These are phyloP conservation scores for Zygotorulaspora chibaensis DNA, from an alignment of 805 yeast genomes.

Conservation along the genomic window DNA sequence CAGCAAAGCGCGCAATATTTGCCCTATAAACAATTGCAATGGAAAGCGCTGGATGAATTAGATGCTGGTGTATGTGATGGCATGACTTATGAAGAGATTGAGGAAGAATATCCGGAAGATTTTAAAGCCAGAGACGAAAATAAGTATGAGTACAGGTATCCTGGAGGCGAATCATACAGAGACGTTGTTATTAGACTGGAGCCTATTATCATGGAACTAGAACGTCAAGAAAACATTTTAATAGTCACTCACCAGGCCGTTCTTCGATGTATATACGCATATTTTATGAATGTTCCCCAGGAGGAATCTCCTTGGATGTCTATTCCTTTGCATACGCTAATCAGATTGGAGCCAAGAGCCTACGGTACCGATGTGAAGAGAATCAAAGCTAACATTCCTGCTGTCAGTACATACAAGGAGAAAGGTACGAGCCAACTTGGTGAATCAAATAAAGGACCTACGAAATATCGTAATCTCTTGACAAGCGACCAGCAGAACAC, in stretches of 20 bases:
- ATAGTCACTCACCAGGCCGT: conserved; percentile 98
- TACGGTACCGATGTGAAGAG: conserved; percentile 83
- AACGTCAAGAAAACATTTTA: conserved; percentile 91
- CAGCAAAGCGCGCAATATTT: conserved; percentile 85
- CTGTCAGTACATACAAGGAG: conserved; percentile 93
- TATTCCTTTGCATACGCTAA: conserved; percentile 92
- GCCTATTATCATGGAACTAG: conserved; percentile 97
- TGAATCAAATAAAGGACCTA: conserved; percentile 26
- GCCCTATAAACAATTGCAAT: conserved; percentile 76
- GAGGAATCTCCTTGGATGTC: conserved; percentile 99
- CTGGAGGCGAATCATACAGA: conserved; percentile 96
- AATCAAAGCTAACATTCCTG: conserved; percentile 94
- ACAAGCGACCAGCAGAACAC: conserved; percentile 7
- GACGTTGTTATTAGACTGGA: conserved; percentile 93
- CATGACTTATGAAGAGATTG: conserved; percentile 91
- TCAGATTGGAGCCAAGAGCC: conserved; percentile 92
- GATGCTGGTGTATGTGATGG: conserved; percentile 99
- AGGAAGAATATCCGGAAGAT: conserved; percentile 81
- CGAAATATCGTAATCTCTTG: conserved; percentile 21
- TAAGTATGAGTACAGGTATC: conserved; percentile 90
- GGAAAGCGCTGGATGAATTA: conserved; percentile 96
- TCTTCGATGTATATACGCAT: conserved; percentile 91
- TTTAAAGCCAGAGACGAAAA: conserved; percentile 93
- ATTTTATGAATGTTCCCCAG: conserved; percentile 97
- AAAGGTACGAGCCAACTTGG: conserved; percentile 68